Evolutionary conservation across 257 asterid species (phyloP).

Genomic region (Solanum medicagineum): DNA sequence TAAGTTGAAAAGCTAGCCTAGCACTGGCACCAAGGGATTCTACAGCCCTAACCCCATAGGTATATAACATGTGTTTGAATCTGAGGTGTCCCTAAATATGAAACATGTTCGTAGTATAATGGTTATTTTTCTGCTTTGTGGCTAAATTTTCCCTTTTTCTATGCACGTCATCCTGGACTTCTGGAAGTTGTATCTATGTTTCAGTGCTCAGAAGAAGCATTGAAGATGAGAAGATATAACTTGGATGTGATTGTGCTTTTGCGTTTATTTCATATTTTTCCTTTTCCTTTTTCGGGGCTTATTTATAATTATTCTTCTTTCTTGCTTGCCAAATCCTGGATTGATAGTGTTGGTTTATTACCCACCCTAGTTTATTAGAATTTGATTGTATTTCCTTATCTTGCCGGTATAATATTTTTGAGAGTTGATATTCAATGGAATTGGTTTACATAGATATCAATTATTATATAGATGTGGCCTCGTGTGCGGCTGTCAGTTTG

Average conservation of each 20-base stretch:
- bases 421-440: not conserved
- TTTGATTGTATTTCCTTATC: not conserved
- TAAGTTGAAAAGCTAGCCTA: not conserved
- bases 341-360: not conserved
- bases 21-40: not conserved
- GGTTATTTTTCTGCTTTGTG: not conserved
- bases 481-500: not conserved
- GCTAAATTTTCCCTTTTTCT: not conserved
- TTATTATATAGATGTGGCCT: not conserved
- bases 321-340: not conserved
- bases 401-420: not conserved
- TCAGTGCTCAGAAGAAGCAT: not conserved
- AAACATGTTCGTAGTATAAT: not conserved
- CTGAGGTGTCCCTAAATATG: not conserved
- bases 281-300: not conserved
- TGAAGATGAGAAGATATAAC: not conserved
- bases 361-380: not conserved
- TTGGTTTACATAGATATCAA: not conserved
- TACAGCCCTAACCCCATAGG: not conserved
- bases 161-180: not conserved
- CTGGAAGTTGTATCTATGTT: not conserved
- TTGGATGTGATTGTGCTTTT: not conserved
- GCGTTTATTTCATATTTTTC: not conserved
- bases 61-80: not conserved
- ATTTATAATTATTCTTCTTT: not conserved